A percentile compares a stretch with the other conserved stretches of the same genome.
Conservation (phyloP, 352 stramenopile species). For the Phytophthora pisi region DNA sequence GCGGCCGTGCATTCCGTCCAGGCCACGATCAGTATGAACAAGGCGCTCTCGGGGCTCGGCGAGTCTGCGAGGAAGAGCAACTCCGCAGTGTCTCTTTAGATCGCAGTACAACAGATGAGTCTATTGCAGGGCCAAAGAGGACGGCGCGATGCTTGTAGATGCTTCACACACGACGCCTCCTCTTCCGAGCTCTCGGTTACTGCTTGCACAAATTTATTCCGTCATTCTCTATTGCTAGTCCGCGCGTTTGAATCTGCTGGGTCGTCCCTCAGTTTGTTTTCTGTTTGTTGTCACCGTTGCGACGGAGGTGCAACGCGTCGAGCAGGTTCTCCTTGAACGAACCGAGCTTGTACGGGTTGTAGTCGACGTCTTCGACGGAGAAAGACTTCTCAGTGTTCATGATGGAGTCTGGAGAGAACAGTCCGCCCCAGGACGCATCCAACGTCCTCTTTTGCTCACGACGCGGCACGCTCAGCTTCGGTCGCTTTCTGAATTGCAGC, state of each 20-base stretch:
- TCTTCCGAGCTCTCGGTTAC: conserved; percentile 19
- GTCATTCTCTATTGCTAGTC: conserved; percentile 27
- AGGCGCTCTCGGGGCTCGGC: conserved; percentile 48
- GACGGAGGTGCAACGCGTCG: conserved; percentile 54
- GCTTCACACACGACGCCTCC: conserved; percentile 5
- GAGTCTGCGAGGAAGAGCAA: conserved; percentile 35
- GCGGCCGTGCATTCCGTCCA: conserved; percentile 80
- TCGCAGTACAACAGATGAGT: conserved; percentile 16
- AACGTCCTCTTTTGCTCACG: conserved; percentile 58
- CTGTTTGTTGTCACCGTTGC: conserved; percentile 24
- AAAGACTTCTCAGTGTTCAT: conserved; percentile 77
- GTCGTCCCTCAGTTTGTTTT: conserved; percentile 33
- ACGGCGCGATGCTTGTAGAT: conserved; percentile 2
- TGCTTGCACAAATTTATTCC: conserved; percentile 40
- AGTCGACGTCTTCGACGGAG: conserved; percentile 74
- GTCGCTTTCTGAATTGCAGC: conserved; percentile 36
- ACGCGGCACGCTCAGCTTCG: conserved; percentile 29
- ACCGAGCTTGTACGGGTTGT: conserved; percentile 76
- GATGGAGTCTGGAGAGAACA: conserved; percentile 74
- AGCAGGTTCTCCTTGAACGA: conserved; percentile 64
- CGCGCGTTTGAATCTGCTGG: conserved; percentile 3
- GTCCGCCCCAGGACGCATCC: conserved; percentile 76
- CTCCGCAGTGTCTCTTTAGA: conserved; percentile 54
- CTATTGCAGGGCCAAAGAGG: conserved; percentile 15
- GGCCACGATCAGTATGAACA: conserved; percentile 86